phyloP scores from a whole-genome alignment of 2,329 filamentous ascomycete genomes.

The Xylaria sp. region DNA sequence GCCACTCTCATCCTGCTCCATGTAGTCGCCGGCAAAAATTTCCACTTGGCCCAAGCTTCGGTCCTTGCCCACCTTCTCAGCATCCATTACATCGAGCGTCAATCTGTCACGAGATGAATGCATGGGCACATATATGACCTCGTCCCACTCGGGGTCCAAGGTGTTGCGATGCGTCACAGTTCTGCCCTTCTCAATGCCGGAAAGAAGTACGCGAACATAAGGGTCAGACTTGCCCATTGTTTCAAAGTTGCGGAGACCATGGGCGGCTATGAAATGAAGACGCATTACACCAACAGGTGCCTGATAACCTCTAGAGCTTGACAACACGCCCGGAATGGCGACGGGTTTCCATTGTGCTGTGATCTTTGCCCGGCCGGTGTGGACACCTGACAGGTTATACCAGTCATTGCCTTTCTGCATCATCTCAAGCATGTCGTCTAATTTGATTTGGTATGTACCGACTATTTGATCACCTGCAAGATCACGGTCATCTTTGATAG shows the following conservation, averaged over 20 bases:
- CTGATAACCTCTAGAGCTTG: constrained; percentile 85
- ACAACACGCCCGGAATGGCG: constrained; percentile 76
- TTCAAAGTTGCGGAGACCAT: constrained; percentile 87
- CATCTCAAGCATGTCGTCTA: constrained; percentile 89
- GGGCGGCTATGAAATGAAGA: constrained; percentile 85
- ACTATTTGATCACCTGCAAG: constrained; percentile 81
- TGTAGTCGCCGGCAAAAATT: constrained; percentile 76
- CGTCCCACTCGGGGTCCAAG: constrained; percentile 93
- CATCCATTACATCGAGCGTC: constrained; percentile 93
- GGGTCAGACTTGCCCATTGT: constrained; percentile 97
- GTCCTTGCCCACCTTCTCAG: constrained; percentile 90
- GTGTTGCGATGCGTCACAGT: constrained; percentile 98
- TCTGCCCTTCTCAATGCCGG: constrained; percentile 86
- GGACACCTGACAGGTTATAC: constrained; percentile 85
- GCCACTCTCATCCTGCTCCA: constrained; percentile 77
- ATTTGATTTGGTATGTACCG: constrained; percentile 92
- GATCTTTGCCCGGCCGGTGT: constrained; percentile 87
- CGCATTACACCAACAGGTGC: constrained; percentile 95
- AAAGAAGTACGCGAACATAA: constrained; percentile 86
- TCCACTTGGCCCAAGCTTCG: constrained; percentile 84
- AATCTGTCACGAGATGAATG: constrained; percentile 85
- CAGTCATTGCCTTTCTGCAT: constrained; percentile 94
- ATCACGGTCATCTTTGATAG: constrained; percentile 95
- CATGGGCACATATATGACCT: constrained; percentile 91
- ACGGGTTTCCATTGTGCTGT: constrained; percentile 95